phyloP scores from a whole-genome alignment of 202 grass and related monocot species.

The Eragrostis tef region DNA sequence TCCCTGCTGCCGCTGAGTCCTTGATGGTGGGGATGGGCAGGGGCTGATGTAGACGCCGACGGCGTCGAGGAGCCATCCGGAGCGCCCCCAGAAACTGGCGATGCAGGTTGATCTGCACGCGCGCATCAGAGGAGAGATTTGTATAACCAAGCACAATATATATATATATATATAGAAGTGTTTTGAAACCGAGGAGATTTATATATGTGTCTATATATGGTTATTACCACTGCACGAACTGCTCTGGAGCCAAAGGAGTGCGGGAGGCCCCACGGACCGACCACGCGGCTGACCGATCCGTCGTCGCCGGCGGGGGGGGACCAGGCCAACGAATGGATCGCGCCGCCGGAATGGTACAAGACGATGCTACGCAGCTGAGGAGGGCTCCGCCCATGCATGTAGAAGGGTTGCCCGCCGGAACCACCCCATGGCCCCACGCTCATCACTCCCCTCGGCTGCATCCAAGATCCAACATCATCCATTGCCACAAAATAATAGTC shows the following conservation, averaged over 20 bases:
- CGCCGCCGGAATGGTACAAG: slow-evolving; percentile 5
- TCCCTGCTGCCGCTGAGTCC: too few relatives aligned
- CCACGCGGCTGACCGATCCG: too few relatives aligned
- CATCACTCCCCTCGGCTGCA: not conserved
- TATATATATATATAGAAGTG: too few relatives aligned
- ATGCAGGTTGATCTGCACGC: slow-evolving; percentile 31
- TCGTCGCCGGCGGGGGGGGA: not conserved
- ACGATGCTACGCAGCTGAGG: slow-evolving; percentile 6
- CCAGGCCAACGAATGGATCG: slow-evolving; percentile 25
- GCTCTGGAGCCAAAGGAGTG: not conserved
- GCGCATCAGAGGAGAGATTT: too few relatives aligned
- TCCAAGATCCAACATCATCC: not conserved
- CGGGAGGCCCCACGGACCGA: slow-evolving; percentile 1
- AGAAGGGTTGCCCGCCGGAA: slow-evolving; percentile 7
- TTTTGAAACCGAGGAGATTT: too few relatives aligned
- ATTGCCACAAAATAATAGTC: too few relatives aligned
- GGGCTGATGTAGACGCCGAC: slow-evolving; percentile 35
- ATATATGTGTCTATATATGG: too few relatives aligned
- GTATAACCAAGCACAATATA: too few relatives aligned
- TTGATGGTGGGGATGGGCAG: too few relatives aligned
- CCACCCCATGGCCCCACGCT: slow-evolving; percentile 49
- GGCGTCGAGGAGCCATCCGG: slow-evolving; percentile 43
- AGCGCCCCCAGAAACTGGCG: slow-evolving; percentile 47
- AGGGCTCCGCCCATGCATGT: not conserved
- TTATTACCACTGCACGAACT: not conserved